Evolutionary conservation across 2,329 filamentous ascomycete genomes (phyloP).

Genomic region (Verticillium alfalfae): DNA sequence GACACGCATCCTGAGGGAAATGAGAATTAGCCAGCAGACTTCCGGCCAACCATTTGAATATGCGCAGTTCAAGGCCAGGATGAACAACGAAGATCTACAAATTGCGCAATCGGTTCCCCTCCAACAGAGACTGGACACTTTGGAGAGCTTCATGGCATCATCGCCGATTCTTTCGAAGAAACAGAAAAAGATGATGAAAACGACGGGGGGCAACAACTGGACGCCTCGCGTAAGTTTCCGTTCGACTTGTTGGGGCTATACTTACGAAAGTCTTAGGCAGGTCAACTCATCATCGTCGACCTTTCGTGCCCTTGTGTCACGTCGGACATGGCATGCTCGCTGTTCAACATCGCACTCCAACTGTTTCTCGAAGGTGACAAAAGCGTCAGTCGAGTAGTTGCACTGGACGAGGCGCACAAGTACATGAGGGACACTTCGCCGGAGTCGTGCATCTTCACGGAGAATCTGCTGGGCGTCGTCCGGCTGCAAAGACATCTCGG

Average conservation of each 20-base stretch:
- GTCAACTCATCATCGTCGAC: slow-evolving; percentile 62
- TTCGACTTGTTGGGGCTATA: background rate
- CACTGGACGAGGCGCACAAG: slow-evolving; percentile 75
- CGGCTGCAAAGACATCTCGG: slow-evolving; percentile 67
- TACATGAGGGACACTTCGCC: slow-evolving; percentile 54
- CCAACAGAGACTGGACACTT: slow-evolving; percentile 51
- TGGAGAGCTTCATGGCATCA: slow-evolving; percentile 56
- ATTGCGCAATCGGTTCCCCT: slow-evolving; percentile 49
- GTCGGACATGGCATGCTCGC: slow-evolving; percentile 57
- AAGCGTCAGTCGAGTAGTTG: slow-evolving; percentile 53
- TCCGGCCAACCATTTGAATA: slow-evolving; percentile 40
- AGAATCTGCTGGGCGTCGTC: slow-evolving; percentile 57
- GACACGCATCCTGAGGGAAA: slow-evolving; percentile 48
- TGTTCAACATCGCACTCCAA: slow-evolving; percentile 68
- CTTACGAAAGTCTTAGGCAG: slow-evolving; percentile 22
- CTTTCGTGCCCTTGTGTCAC: slow-evolving; percentile 68
- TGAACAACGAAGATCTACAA: slow-evolving; percentile 32
- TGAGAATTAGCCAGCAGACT: slow-evolving; percentile 41
- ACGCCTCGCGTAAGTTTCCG: slow-evolving; percentile 14
- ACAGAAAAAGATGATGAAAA: slow-evolving; percentile 1
- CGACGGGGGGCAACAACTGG: slow-evolving; percentile 19
- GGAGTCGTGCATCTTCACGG: slow-evolving; percentile 53
- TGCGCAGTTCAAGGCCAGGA: slow-evolving; percentile 31
- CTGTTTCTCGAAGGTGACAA: slow-evolving; percentile 55
- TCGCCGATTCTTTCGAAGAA: too few relatives aligned